A percentile compares a stretch with the other conserved stretches of the same genome.
Evolutionary conservation across 768 basidiomycete genomes (phyloP).

Genomic region (Termitomyces bulborhizus): DNA sequence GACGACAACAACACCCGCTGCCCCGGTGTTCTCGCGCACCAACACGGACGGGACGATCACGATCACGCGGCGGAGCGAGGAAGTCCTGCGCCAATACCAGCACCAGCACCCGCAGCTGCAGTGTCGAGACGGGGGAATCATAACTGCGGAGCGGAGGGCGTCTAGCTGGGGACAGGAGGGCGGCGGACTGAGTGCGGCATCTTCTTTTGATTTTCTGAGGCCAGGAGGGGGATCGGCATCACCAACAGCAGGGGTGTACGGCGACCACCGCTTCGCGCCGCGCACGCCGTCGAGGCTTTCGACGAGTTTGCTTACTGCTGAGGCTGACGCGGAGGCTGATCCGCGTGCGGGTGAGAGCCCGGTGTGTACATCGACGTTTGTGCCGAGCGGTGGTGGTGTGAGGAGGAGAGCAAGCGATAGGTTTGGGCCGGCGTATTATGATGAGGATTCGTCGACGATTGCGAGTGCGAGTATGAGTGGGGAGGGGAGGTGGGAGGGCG

Average conservation of each 20-base stretch:
- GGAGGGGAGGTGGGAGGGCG: not conserved
- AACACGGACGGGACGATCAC: constrained; percentile 1
- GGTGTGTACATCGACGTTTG: no score
- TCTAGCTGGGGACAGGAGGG: constrained; percentile 29
- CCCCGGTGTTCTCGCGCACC: not conserved
- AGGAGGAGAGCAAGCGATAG: not conserved
- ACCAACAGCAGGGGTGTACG: constrained; percentile 10
- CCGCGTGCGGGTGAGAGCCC: not conserved
- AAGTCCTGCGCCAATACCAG: constrained; percentile 28
- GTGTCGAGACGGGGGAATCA: constrained; percentile 3
- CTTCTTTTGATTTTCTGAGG: constrained; percentile 37
- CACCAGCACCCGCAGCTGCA: not conserved
- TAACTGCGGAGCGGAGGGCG: constrained; percentile 42
- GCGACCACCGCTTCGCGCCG: constrained; percentile 10
- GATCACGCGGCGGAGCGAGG: constrained; percentile 37
- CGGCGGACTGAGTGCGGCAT: constrained; percentile 26
- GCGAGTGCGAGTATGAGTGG: constrained; percentile 33
- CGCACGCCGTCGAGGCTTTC: constrained; percentile 14
- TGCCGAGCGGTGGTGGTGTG: not conserved
- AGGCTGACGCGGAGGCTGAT: not conserved
- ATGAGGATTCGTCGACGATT: constrained; percentile 48
- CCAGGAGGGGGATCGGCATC: constrained; percentile 24
- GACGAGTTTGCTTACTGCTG: not conserved
- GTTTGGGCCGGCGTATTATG: constrained; percentile 25
- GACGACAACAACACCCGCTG: not conserved